phyloP scores from a whole-genome alignment of 2,329 filamentous ascomycete species.

The Chaetothyriales sp. region DNA sequence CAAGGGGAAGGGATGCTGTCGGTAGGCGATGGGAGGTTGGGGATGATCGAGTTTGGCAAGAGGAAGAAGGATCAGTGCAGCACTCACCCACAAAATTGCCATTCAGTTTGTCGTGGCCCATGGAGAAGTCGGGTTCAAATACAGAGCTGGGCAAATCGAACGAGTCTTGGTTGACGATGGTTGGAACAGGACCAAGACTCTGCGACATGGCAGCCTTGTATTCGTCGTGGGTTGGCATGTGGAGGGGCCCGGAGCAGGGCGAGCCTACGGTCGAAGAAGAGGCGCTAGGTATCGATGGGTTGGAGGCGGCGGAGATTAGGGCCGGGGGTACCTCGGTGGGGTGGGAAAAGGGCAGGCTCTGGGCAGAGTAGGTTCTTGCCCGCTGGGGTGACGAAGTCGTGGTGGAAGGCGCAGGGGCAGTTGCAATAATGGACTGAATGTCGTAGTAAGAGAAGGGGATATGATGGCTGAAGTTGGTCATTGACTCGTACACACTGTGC shows the following conservation, averaged over 20 bases:
- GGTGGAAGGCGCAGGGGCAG: conserved; percentile 5
- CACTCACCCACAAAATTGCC: conserved; percentile 34
- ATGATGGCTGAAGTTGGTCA: conserved; percentile 9
- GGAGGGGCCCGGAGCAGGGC: conserved; percentile 47
- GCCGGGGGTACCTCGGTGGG: conserved; percentile 34
- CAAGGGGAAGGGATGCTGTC: not conserved
- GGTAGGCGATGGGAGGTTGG: conserved; percentile 2
- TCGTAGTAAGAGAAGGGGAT: conserved; percentile 13
- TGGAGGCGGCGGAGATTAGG: conserved; percentile 47
- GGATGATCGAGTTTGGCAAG: conserved; percentile 17
- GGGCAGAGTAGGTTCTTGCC: conserved; percentile 3
- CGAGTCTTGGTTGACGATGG: conserved; percentile 47
- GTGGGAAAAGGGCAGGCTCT: conserved; percentile 4
- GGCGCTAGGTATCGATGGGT: conserved; percentile 40
- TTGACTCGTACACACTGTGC: conserved; percentile 7
- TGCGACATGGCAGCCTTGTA: conserved; percentile 30
- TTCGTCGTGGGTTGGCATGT: conserved; percentile 35
- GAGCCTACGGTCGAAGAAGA: conserved; percentile 54
- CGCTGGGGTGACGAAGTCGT: conserved; percentile 1
- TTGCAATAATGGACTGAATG: conserved; percentile 9
- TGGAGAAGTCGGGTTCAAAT: conserved; percentile 28
- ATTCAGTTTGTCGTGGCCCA: conserved; percentile 30
- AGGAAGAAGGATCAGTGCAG: conserved; percentile 25
- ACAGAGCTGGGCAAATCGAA: conserved; percentile 28
- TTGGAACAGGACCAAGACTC: conserved; percentile 45